Evolutionary conservation across 2,329 filamentous ascomycete genomes (phyloP), one percentile per base, ranked within the genome.

Genomic region (Penicillium capsulatum): DNA sequence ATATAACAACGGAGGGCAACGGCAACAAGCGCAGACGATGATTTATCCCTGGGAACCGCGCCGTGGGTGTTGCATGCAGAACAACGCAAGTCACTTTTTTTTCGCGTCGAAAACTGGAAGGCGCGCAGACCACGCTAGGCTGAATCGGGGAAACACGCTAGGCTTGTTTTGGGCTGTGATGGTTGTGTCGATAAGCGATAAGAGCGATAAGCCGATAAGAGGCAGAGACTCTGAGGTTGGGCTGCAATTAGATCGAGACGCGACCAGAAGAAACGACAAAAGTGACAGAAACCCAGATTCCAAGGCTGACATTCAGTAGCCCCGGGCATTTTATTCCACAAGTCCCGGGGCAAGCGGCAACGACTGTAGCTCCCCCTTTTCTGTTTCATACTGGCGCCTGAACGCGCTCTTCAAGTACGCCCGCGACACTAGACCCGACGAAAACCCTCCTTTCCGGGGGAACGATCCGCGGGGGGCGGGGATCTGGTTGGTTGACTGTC

Each of bases 101-200:
- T 43, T 36, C 44, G 40, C 45, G 50, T 47, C 45, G 42, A 51
- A 44, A 40, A 41, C 33, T 39, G 34, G 33, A 39, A 44, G 34
- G 41, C 47, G 50, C 48, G 45, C 42, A 29, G 36, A 20, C 14
- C 4, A 43, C 51, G 35, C 52, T 57, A 57, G 45, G 36, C 45
- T 28, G 1, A 5, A 49, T 45, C 4, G 8, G 38, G 47, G 14
- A 20, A 6, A 14, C 4, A 2, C 17, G n/a, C 49, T 52, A 54
- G 32, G 2, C 51, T 44, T 43, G 29, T 15, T 17, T 31, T 9
- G 34, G 19, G 22, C 11, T 11, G 26, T 28, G 9, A 11, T 28
- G 26, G 11, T n/a, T 7, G 13, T 4, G 27, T 24, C 38, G 32
- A 36, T 40, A 40, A 36, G 22, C n/a, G 30, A 26, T 33, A 26